A percentile compares a stretch with the other conserved stretches of the same genome.
These are phyloP conservation scores for Ceratobasidium sp. DNA, from an alignment of 1,284 basidiomycete species.

Conservation along the genomic window DNA sequence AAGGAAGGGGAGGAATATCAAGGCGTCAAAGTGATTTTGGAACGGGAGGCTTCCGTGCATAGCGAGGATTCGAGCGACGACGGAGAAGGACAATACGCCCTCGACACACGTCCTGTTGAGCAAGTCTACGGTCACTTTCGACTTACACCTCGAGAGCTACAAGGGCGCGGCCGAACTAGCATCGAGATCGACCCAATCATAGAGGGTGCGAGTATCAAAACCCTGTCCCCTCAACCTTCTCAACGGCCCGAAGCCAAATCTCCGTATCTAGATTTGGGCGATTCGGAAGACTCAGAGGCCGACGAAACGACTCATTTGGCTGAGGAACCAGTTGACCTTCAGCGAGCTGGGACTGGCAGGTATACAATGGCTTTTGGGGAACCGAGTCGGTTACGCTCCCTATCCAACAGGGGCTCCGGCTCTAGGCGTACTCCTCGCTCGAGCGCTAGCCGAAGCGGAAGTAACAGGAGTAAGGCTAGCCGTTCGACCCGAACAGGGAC, in stretches of 20 bases:
- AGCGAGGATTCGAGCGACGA: background rate
- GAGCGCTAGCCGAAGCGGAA: background rate
- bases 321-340: constrained; percentile 2
- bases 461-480: background rate
- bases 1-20: background rate
- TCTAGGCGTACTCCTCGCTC: constrained; percentile 1
- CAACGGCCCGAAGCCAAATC: background rate
- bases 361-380: constrained; percentile 30
- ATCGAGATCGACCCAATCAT: background rate
- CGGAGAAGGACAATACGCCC: constrained; percentile 12
- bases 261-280: constrained; percentile 23
- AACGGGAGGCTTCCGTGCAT: constrained; percentile 1
- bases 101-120: constrained; percentile 4
- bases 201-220: background rate
- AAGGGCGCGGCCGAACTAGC: constrained; percentile 16
- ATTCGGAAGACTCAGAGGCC: background rate
- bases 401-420: background rate
- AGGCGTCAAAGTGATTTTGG: background rate
- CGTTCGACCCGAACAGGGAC: constrained; percentile 1
- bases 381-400: background rate
- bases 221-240: background rate
- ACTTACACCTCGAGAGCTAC: constrained; percentile 11
- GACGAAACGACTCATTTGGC: background rate
- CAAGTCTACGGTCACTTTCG: constrained; percentile 4
- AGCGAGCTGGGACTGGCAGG: constrained; percentile 19